Evolutionary conservation across 2,329 filamentous ascomycete genomes (phyloP), one percentile per base, ranked within the genome.

Genomic region (Pseudogymnoascus sp.): DNA sequence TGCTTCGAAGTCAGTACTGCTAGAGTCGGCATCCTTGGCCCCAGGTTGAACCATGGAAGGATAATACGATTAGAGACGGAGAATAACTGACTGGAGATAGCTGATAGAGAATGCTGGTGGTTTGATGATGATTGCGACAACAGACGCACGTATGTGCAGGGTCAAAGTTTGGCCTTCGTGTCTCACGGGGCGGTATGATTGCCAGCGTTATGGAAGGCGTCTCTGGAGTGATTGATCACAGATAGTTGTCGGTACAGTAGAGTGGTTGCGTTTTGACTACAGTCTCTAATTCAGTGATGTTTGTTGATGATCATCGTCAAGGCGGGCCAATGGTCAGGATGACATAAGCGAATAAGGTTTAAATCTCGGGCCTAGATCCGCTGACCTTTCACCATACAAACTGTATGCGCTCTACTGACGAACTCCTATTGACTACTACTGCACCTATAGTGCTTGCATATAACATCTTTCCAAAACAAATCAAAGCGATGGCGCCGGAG

Each of bases 221-320:
- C 34, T 56, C 49, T 56, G 49, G 28, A 34, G 49, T 56, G 49
- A 56, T 56, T 56, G 49, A 56, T 56, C 49, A 36, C 49, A 36
- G 49, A 12, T 34, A 34, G 49, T 56, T 14, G 25, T 34, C 49
- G 16, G 28, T 28, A 4, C n/a, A 18, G 49, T 56, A 34, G 28
- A 56, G 49, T 56, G 21, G 49, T 56, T 56, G 49, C 49, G 49
- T 56, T 56, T 56, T 56, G 49, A 34, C 49, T 34, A 21, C 28
- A 56, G 49, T 34, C 28, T 56, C 49, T 16, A 56, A 56, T 56
- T 56, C 49, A 56, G 28, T 34, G 49, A 56, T 56, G 49, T 56
- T 36, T 56, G 49, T 56, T 56, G 49, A 56, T 56, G 49, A 56
- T 56, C 49, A 56, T 56, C 49, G 49, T 56, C 28, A 56, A 56